Evolutionary conservation across 2,329 filamentous ascomycete genomes (phyloP), one percentile per base, ranked within the genome.

Genomic region (Pyricularia sp.): DNA sequence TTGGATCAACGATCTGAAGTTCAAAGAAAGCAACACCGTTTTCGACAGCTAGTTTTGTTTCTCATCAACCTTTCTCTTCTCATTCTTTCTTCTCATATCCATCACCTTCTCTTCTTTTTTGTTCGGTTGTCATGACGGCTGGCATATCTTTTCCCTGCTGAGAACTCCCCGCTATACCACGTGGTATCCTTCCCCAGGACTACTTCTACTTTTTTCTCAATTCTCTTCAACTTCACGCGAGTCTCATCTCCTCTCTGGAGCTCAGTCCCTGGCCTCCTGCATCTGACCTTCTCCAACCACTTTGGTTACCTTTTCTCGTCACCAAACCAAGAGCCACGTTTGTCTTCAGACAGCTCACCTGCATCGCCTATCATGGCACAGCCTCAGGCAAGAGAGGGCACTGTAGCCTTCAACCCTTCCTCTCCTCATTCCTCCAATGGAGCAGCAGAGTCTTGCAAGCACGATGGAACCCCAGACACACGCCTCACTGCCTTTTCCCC

Each of bases 401-500:
- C 72, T 26, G 59, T 26, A 28, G 59, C 31, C 59, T 63, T 63
- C 73, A 80, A 81, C 72, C 79, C 80, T 6, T 76, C 82, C 36
- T 86, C 85, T 3, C 84, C 85, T 64, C 81, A 79, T 69, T 86
- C 85, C 0, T 85, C 84, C 1, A 80, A 75, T 68, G 84, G 82
- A 64, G 82, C 79, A 25, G 82, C 81, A 36, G 85, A 86, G 67
- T 89, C 88, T 12, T 84, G 82, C 74, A 84, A 86, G 33, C 73
- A 77, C 64, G 76, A 78, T 72, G 85, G 84, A 20, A 91, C 90
- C 6, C 89, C 89, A 0, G 87, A 90, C 70, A 90, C 88, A 9
- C 85, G 84, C 66, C 72, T 89, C 61, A 89, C 88, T 5, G 79
- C 84, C 6, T 90, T 90, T 74, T 91, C 88, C 4, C 88, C 88